Percentiles rank a stretch among this genome's conserved stretches.
phyloP scores from a whole-genome alignment of 148 eudicot species.

The Polygonum aviculare region DNA sequence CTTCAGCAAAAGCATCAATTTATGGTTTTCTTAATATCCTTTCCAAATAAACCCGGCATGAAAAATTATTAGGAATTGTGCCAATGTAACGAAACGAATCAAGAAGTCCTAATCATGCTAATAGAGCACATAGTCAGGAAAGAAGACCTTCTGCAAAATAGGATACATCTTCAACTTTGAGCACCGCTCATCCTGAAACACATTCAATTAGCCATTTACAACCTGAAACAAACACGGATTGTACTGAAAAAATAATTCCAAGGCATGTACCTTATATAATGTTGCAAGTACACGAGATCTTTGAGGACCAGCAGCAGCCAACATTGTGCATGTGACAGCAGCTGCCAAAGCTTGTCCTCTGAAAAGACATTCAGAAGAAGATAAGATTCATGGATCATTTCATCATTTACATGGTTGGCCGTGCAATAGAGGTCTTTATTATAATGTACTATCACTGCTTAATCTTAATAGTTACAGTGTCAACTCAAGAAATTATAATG shows the following conservation, averaged over 20 bases:
- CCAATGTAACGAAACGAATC: neutral
- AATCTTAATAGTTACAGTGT: too few species aligned
- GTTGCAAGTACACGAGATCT: slow-evolving; percentile 98
- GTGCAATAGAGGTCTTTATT: neutral
- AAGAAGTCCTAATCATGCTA: neutral
- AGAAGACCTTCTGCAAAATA: slow-evolving; percentile 83
- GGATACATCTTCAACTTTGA: slow-evolving; percentile 96
- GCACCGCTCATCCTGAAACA: slow-evolving; percentile 90
- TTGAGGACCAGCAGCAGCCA: slow-evolving; percentile 99
- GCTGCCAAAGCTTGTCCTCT: slow-evolving; percentile 68
- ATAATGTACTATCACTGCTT: too few species aligned
- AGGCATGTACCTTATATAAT: slow-evolving; percentile 65
- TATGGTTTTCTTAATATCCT: slow-evolving; percentile 95
- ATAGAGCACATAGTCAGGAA: neutral
- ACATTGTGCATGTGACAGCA: slow-evolving; percentile 92
- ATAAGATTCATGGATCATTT: neutral
- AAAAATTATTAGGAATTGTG: neutral
- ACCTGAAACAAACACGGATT: neutral
- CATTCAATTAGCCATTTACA: slow-evolving; percentile 7
- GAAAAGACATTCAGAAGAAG: neutral
- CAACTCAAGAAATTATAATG: too few species aligned
- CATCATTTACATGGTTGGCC: neutral
- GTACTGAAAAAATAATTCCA: slow-evolving; percentile 7
- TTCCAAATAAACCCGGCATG: slow-evolving; percentile 75
- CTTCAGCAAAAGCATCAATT: slow-evolving; percentile 98